Evolutionary conservation across 2,329 filamentous ascomycete genomes (phyloP), one percentile per base, ranked within the genome.

Genomic region (Pseudogymnoascus sp.): DNA sequence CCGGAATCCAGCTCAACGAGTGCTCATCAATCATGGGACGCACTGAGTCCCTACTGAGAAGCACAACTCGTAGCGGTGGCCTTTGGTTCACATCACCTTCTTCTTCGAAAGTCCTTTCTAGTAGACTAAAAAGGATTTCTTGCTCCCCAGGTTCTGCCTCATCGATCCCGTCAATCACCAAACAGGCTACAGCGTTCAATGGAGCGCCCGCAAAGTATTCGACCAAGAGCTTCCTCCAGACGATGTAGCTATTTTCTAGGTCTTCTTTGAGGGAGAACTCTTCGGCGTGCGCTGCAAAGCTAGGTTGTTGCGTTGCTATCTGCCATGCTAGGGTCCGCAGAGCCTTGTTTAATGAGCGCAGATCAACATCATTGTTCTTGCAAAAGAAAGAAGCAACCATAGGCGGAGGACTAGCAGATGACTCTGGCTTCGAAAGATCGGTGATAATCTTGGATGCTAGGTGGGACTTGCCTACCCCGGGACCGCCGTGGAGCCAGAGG

Each of bases 291-390:
- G 24, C 12, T 2, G 43, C 43, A 50, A 50, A 50, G 43, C 43
- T 16, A n/a, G 43, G 43, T 28, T 24, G 43, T 10, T 50, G 43
- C 5, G 43, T 50, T 50, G 43, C 43, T 7, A 60, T 8, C n/a
- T 38, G 56, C 56, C 56, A 60, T 60, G 56, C 56, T 4, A 60
- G 26, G 56, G 56, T 60, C 10, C 56, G 26, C 8, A 60, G 26
- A 37, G 56, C 56, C 14, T 60, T 60, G 56, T 60, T 60, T 37
- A 60, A 38, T 24, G 56, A 60, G 22, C 56, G 56, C 11, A 60
- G 22, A 33, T 60, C 56, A 37, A 60, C 56, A 60, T 60, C 56
- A n/a, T 60, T 60, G 26, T 60, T 60, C 56, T 60, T 60, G n/a
- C 24, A 60, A 4, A 60, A 60, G 28, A 60, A 60, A 60, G 28